Evolutionary conservation across 805 yeast species (phyloP), one percentile per base, ranked within the genome.

Genomic region (Candida piceae): DNA sequence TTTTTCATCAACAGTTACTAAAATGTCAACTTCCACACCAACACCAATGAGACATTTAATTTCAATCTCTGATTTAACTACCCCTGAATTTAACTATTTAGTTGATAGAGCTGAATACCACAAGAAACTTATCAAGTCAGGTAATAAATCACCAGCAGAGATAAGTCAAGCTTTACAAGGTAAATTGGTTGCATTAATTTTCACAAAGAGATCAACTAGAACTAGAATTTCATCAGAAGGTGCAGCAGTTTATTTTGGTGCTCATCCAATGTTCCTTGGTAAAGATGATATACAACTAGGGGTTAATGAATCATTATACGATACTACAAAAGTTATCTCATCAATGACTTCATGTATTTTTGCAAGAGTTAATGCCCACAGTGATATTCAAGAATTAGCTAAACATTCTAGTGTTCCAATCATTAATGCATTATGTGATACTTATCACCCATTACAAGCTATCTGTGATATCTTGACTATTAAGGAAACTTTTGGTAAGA

Each of bases 311-410:
- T 74, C 93, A 0, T 64, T 87, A 41, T 83, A 84, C 52, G 98
- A 93, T 60, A 84, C 97, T 2, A 74, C 96, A 13, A 79, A 76
- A 47, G 95, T 93, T 24, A 75, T 93, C 4, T 84, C 95, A 11
- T 88, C 97, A 2, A 93, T 93, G 98, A 85, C 94, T 2, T 82
- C 96, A n/a, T 83, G 95, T 45, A 78, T 93, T 6, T 89, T 93
- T 66, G 98, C 97, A n/a, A 79, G 98, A 55, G 98, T 93, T 15
- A 80, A 86, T 46, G 67, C 76, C 19, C 96, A 93, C 55, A 69
- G 76, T 17, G 96, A 90, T 42, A 89, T 93, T 48, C 75, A 72
- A 52, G 82, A 80, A 38, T 69, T 93, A 36, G 79, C 88, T 36
- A 66, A 81, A 52, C 78, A 86, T 57, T 86, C 96, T 0, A 59